phyloP scores from a whole-genome alignment of 352 stramenopile genomes.

The Phytophthora nicotianae region DNA sequence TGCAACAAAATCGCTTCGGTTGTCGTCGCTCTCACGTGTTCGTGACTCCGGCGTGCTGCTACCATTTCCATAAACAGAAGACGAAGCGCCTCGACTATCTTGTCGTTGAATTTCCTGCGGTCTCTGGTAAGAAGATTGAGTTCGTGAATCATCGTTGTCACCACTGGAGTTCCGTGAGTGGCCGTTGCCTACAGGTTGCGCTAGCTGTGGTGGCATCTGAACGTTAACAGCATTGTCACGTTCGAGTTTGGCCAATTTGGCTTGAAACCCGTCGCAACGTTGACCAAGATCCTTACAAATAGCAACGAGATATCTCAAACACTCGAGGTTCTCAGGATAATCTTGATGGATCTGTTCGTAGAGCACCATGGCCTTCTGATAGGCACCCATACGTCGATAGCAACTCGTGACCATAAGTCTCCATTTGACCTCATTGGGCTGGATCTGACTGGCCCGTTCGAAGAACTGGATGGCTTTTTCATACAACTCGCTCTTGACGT shows the following conservation, averaged over 20 bases:
- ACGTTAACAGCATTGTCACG: slow-evolving; percentile 52
- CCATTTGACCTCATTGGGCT: slow-evolving; percentile 97
- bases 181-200: slow-evolving; percentile 27
- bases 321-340: slow-evolving; percentile 95
- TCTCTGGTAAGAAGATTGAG: slow-evolving; percentile 29
- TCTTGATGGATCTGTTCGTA: slow-evolving; percentile 96
- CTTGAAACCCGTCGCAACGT: slow-evolving; percentile 92
- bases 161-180: slow-evolving; percentile 24
- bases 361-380: slow-evolving; percentile 91
- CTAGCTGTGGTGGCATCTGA: slow-evolving; percentile 46
- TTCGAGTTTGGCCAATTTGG: slow-evolving; percentile 92
- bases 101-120: slow-evolving; percentile 36
- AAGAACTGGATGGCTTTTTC: slow-evolving; percentile 98
- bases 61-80: slow-evolving; percentile 29
- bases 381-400: slow-evolving; percentile 94
- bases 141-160: slow-evolving; percentile 22
- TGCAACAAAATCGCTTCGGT: slow-evolving; percentile 45
- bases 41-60: slow-evolving; percentile 24
- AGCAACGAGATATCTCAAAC: slow-evolving; percentile 89
- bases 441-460: slow-evolving; percentile 93
- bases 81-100: slow-evolving; percentile 18
- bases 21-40: slow-evolving; percentile 35
- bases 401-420: slow-evolving; percentile 96
- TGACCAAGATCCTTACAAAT: slow-evolving; percentile 95
- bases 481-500: slow-evolving; percentile 97